Evolutionary conservation across 495 filamentous ascomycete genomes (phyloP).

Genomic region (Penicillium odoratum): DNA sequence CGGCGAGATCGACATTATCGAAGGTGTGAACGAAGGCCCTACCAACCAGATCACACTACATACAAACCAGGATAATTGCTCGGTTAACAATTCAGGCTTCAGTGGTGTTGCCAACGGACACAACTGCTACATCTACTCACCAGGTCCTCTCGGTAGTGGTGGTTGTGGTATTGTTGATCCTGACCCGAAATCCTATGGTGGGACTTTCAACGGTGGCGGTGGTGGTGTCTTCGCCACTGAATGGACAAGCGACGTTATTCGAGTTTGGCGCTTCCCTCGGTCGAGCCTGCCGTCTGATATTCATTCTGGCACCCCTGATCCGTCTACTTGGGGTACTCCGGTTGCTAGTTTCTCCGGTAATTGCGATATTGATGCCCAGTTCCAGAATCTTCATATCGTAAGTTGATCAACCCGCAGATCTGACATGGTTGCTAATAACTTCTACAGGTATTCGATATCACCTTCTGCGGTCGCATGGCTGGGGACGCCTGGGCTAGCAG

Average conservation of each 20-base stretch:
- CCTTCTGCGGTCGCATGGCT: conserved; percentile 68
- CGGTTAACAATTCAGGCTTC: conserved; percentile 49
- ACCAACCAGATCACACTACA: conserved; percentile 66
- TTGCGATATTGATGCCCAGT: conserved; percentile 62
- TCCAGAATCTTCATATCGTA: conserved; percentile 63
- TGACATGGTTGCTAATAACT: background rate
- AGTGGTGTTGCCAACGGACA: conserved; percentile 33
- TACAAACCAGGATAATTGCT: conserved; percentile 56
- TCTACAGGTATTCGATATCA: conserved; percentile 58
- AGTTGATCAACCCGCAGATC: background rate
- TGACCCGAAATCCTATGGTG: conserved; percentile 49
- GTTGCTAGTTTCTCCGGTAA: conserved; percentile 56
- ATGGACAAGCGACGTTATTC: conserved; percentile 59
- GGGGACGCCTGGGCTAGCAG: conserved; percentile 42
- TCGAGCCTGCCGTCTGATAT: conserved; percentile 53
- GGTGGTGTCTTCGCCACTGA: conserved; percentile 67
- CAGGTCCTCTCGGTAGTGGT: conserved; percentile 44
- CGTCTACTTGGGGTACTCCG: conserved; percentile 58
- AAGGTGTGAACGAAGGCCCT: conserved; percentile 61
- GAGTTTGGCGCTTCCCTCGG: conserved; percentile 60
- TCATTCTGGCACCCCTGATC: conserved; percentile 49
- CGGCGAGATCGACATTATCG: conserved; percentile 75
- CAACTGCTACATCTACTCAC: conserved; percentile 56
- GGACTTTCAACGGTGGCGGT: conserved; percentile 53
- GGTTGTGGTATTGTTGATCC: conserved; percentile 53